Conservation (phyloP, 768 basidiomycete genomes). For the Hypsizygus marmoreus region DNA sequence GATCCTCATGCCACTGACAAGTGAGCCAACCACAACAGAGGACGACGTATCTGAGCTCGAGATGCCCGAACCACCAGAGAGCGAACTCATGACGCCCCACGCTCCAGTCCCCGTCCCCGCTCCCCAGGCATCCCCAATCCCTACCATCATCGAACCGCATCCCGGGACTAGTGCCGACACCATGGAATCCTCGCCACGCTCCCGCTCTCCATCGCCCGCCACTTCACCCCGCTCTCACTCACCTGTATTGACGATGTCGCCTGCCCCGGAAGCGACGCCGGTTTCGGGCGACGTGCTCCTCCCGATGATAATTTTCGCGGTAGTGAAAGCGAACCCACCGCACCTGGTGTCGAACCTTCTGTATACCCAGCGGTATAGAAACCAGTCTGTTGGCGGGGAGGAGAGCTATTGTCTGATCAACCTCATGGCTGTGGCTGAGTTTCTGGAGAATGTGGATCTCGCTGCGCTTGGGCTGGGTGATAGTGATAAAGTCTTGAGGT, state of each 20-base stretch:
- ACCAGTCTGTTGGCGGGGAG: constrained; percentile 69
- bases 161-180: constrained; percentile 6
- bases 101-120: not conserved
- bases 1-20: constrained; percentile 16
- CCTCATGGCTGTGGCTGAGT: constrained; percentile 93
- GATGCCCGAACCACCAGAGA: not conserved
- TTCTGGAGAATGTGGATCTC: constrained; percentile 92
- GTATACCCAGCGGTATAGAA: constrained; percentile 61
- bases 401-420: constrained; percentile 94
- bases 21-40: not conserved
- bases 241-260: constrained; percentile 19
- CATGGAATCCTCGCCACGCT: not conserved
- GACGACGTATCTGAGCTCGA: not conserved
- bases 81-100: constrained; percentile 10
- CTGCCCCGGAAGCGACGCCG: constrained; percentile 41
- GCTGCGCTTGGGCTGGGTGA: constrained; percentile 63
- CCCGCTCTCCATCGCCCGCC: constrained; percentile 11
- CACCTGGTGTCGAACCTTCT: constrained; percentile 75
- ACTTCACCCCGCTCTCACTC: constrained; percentile 5
- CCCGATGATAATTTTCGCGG: constrained; percentile 90
- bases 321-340: constrained; percentile 90
- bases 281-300: constrained; percentile 89
- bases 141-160: constrained; percentile 18
- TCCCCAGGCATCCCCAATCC: constrained; percentile 9
- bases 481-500: constrained; percentile 61